These are phyloP conservation scores for Phytophthora capsici DNA, from an alignment of 352 stramenopile species.

Conservation along the genomic window DNA sequence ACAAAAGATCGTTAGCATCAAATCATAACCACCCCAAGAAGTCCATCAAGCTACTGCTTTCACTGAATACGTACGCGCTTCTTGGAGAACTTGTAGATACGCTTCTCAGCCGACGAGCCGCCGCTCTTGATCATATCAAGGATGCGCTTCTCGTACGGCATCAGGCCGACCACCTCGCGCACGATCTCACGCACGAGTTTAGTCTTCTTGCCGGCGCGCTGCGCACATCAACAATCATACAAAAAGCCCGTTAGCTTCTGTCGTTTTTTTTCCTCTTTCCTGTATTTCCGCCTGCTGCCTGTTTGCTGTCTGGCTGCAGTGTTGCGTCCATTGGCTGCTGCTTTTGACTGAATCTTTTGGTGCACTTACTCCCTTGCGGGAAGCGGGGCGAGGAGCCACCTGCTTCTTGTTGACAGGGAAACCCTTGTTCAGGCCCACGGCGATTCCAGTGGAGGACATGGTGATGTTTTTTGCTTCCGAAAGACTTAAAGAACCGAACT, in stretches of 20 bases:
- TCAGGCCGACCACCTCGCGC: slow-evolving; percentile 97
- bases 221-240: slow-evolving; percentile 19
- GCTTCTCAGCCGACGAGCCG: slow-evolving; percentile 97
- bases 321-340: neutral
- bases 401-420: slow-evolving; percentile 94
- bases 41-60: neutral
- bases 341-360: neutral
- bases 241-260: slow-evolving; percentile 22
- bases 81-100: slow-evolving; percentile 99
- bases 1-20: slow-evolving; percentile 27
- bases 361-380: slow-evolving; percentile 91
- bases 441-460: slow-evolving; percentile 93
- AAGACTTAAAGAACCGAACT: slow-evolving; percentile 91
- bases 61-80: slow-evolving; percentile 82
- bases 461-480: slow-evolving; percentile 84
- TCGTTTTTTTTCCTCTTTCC: neutral
- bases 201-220: slow-evolving; percentile 95
- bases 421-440: slow-evolving; percentile 92
- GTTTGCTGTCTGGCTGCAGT: neutral
- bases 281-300: slow-evolving; percentile 1
- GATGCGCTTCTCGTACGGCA: slow-evolving; percentile 99
- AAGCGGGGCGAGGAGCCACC: slow-evolving; percentile 82
- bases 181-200: slow-evolving; percentile 95
- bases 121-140: slow-evolving; percentile 99
- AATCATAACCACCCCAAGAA: too few relatives aligned